These are phyloP conservation scores for Pseudopyrenochaeta lycopersici DNA, from an alignment of 2,329 filamentous ascomycete genomes.

Conservation along the genomic window DNA sequence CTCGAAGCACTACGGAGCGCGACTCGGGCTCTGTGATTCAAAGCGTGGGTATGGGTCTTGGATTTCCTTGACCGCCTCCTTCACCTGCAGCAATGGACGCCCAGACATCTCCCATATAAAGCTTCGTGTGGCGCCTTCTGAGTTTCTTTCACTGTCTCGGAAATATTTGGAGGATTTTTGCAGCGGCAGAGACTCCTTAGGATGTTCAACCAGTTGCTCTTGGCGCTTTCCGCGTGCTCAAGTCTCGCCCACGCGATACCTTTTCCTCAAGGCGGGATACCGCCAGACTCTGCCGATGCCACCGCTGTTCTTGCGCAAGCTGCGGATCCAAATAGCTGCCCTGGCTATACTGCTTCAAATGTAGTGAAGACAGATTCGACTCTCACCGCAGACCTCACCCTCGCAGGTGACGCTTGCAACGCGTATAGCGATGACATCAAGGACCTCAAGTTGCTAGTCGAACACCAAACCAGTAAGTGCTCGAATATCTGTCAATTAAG, in stretches of 20 bases:
- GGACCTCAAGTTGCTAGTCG: constrained; percentile 66
- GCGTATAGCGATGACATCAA: constrained; percentile 66
- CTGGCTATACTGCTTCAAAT: constrained; percentile 73
- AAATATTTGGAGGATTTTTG: constrained; percentile 4
- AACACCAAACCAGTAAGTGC: constrained; percentile 66
- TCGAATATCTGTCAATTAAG: neutral
- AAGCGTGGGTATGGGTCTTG: constrained; percentile 8
- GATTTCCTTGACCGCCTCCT: neutral
- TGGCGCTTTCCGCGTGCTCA: constrained; percentile 25
- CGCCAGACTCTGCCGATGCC: constrained; percentile 2
- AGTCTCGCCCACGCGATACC: constrained; percentile 26
- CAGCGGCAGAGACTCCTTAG: constrained; percentile 4
- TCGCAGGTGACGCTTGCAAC: constrained; percentile 73
- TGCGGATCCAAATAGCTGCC: constrained; percentile 63
- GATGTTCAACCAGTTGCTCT: constrained; percentile 29
- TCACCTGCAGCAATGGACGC: neutral
- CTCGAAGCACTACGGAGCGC: neutral
- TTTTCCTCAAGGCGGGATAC: constrained; percentile 6
- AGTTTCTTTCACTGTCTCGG: neutral
- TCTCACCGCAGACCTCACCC: constrained; percentile 73
- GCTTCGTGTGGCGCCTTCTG: neutral
- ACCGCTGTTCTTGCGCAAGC: constrained; percentile 11
- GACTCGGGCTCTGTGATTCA: constrained; percentile 17
- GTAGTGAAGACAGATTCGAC: constrained; percentile 62
- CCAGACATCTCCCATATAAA: constrained; percentile 10